phyloP scores from a whole-genome alignment of 2,329 filamentous ascomycete genomes.

The Fusarium nelsonii region DNA sequence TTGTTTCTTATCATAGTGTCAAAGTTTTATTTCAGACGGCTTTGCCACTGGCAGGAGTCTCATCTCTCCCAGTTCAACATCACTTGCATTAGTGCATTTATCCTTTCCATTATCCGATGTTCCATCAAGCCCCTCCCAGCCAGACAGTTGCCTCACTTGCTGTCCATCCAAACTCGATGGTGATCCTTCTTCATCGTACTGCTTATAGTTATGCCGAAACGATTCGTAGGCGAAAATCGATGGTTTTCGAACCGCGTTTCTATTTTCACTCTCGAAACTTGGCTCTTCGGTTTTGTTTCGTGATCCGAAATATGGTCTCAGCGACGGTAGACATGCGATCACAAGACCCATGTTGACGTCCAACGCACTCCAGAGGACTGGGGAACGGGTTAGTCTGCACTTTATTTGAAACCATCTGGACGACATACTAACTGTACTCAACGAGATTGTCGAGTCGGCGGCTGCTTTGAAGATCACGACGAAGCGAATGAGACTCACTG shows the following conservation, averaged over 20 bases:
- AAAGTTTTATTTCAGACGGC: neutral
- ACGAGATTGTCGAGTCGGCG: slow-evolving; percentile 14
- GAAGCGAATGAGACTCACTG: slow-evolving; percentile 24
- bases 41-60: neutral
- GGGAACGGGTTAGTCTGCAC: fast-evolving
- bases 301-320: slow-evolving; percentile 37
- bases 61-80: slow-evolving; percentile 2
- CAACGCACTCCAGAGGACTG: slow-evolving; percentile 30
- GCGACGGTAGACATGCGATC: slow-evolving; percentile 33
- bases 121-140: neutral
- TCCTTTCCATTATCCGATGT: slow-evolving; percentile 3
- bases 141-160: neutral
- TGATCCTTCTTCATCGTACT: neutral
- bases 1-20: fast-evolving
- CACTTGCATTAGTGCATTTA: neutral
- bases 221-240: neutral
- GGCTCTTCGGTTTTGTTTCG: neutral
- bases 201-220: neutral
- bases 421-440: slow-evolving; percentile 22
- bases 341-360: slow-evolving; percentile 40
- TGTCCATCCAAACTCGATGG: neutral
- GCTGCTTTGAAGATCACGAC: slow-evolving; percentile 28
- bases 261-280: neutral
- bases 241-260: neutral
- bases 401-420: fast-evolving